Evolutionary conservation across 371 early-diverging fungal species (phyloP).

Genomic region (Mucor circinelloides): DNA sequence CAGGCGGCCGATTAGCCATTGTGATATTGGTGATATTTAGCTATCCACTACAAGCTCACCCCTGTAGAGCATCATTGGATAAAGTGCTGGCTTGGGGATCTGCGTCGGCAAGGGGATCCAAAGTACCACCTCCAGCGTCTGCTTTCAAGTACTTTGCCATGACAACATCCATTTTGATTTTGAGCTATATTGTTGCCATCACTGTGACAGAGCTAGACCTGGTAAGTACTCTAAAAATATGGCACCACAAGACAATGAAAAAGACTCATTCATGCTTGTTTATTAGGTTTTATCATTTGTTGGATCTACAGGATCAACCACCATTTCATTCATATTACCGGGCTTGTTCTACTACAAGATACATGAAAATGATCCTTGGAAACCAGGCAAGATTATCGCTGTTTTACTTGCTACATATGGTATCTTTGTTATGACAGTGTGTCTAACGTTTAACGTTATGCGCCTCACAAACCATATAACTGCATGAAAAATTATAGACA

Average conservation of each 20-base stretch:
- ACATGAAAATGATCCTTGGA: slow-evolving; percentile 65
- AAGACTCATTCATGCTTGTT: neutral
- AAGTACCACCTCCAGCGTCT: slow-evolving; percentile 40
- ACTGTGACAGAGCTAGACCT: slow-evolving; percentile 77
- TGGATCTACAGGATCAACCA: slow-evolving; percentile 98
- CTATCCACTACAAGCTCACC: slow-evolving; percentile 98
- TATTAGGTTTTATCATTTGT: slow-evolving; percentile 85
- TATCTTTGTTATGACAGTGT: slow-evolving; percentile 61
- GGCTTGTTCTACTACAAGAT: slow-evolving; percentile 93
- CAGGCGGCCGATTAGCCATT: slow-evolving; percentile 88
- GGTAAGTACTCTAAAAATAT: slow-evolving; percentile 32
- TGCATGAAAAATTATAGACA: neutral
- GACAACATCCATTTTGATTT: slow-evolving; percentile 71
- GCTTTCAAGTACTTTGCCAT: slow-evolving; percentile 64
- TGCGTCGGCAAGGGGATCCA: slow-evolving; percentile 27
- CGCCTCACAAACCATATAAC: slow-evolving; percentile 2
- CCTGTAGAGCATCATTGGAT: slow-evolving; percentile 91
- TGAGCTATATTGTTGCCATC: slow-evolving; percentile 76
- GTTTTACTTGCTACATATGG: slow-evolving; percentile 62
- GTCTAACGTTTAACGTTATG: slow-evolving; percentile 58
- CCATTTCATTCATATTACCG: slow-evolving; percentile 98
- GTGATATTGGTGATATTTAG: slow-evolving; percentile 92
- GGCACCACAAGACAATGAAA: neutral
- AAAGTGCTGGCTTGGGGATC: slow-evolving; percentile 58
- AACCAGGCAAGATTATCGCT: slow-evolving; percentile 50